phyloP scores from a whole-genome alignment of 306 rosid species.

The Calophaca sinica region DNA sequence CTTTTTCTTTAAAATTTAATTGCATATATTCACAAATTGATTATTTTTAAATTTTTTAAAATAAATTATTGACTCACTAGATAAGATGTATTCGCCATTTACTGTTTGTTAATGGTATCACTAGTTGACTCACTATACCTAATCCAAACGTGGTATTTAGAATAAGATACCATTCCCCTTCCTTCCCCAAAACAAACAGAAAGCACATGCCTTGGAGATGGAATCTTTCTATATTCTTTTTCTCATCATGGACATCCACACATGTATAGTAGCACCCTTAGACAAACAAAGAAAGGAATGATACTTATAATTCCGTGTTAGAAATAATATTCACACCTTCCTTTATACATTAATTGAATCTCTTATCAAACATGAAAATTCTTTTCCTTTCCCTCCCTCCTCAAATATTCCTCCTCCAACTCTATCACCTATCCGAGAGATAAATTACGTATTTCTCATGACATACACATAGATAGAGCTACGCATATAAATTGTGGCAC shows the following conservation, averaged over 20 bases:
- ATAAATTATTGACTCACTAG: too few species aligned
- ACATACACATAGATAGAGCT: constrained; percentile 41
- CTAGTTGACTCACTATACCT: too few species aligned
- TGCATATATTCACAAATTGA: too few species aligned
- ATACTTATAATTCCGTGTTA: constrained; percentile 50
- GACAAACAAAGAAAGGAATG: constrained; percentile 65
- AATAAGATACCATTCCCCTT: background rate
- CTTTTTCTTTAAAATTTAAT: too few species aligned
- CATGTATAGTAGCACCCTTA: constrained; percentile 14
- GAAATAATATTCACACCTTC: constrained; percentile 38
- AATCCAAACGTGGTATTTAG: background rate
- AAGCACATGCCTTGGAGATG: constrained; percentile 9
- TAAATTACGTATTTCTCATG: constrained; percentile 7
- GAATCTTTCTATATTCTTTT: constrained; percentile 46
- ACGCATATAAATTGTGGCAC: constrained; percentile 49
- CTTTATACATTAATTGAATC: constrained; percentile 45
- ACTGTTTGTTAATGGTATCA: too few species aligned
- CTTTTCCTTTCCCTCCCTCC: constrained; percentile 53
- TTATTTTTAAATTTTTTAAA: too few species aligned
- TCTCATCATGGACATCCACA: constrained; percentile 34
- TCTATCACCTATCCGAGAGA: constrained; percentile 34
- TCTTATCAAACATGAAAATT: constrained; percentile 48
- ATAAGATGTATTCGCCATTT: too few species aligned
- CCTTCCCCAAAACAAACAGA: background rate
- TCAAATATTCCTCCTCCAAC: constrained; percentile 59